These are phyloP conservation scores for Tardiomyces blankii DNA, from an alignment of 1,139 yeast genomes.

Conservation along the genomic window DNA sequence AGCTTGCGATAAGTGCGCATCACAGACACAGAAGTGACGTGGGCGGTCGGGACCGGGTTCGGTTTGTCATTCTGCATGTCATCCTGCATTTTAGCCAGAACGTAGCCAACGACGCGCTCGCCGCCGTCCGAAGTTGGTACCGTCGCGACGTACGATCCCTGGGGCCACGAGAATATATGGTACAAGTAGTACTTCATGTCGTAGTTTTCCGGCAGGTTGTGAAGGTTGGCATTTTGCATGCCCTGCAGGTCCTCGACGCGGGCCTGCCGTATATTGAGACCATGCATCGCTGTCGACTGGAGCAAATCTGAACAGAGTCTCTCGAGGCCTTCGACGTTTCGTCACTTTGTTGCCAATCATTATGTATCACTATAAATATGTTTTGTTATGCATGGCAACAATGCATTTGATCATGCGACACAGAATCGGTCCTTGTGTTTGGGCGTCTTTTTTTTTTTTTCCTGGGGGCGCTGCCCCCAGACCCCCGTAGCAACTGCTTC, in stretches of 20 bases:
- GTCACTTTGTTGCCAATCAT: no score
- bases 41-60: slow-evolving; percentile 65
- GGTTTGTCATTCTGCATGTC: slow-evolving; percentile 44
- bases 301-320: no score
- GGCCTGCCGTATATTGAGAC: slow-evolving; percentile 74
- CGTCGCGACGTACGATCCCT: slow-evolving; percentile 91
- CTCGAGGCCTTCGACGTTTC: no score
- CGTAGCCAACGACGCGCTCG: slow-evolving; percentile 88
- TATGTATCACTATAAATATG: no score
- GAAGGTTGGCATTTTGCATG: slow-evolving; percentile 92
- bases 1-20: slow-evolving; percentile 91
- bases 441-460: no score
- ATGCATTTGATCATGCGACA: no score
- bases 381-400: no score
- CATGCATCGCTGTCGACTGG: background rate
- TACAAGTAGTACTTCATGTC: slow-evolving; percentile 87
- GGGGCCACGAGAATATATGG: slow-evolving; percentile 95
- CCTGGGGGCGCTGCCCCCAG: no score
- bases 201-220: slow-evolving; percentile 91
- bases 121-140: slow-evolving; percentile 40
- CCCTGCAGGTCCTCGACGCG: slow-evolving; percentile 80
- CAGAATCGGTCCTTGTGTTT: no score
- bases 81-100: slow-evolving; percentile 93
- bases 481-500: no score
- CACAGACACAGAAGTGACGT: slow-evolving; percentile 85